Base-by-base conservation (phyloP, 805 yeast species). In the Pichia cabralensis region DNA sequence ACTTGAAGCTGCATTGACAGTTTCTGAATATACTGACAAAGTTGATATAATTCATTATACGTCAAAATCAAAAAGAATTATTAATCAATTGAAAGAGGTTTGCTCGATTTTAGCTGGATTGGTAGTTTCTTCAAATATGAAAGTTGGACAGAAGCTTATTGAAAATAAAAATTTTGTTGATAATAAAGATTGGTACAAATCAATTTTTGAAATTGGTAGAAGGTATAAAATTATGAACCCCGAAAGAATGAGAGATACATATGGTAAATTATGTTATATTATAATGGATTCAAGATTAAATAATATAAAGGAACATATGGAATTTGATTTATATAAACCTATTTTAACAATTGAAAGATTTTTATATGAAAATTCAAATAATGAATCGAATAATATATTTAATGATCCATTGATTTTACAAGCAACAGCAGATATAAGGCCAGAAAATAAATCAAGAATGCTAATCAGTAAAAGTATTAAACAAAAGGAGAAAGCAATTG, bases 161-260 rank as follows among this genome's bases (percentile, higher is more conserved):
- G 73, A 76, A 38, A 70, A 76, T 50, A 77, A 76, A 49, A 76
- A 78, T 44, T 81, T 80, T 46, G 64, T 69, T 28, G 76, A 75
- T 39, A 78, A 80, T 52, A 76, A 80, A 4, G 74, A 70, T 22
- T 82, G 88, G 86, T 81, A 74, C 53, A 67, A 80, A 49, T 58
- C 56, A 27, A 61, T 81, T 7, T 81, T 81, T 52, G 92, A 81
- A 56, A 73, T 81, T 40, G 92, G 92, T 17, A 64, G 92, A 47
- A 65, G 92, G 28, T 81, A 81, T 58, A 81, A 81, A 51, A 76
- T 82, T 46, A 77, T 81, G 86, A 81, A 81, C 48, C 94, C 94
- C 0, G 86, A 81, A 45, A 67, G 74, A 46, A 76, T 82, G 82
- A 67, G 86, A 41, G 82, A 77, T 47, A 76, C 76, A 5, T 82